Evolutionary conservation across 352 stramenopile genomes (phyloP).

Genomic region (Phytopythium boreale): DNA sequence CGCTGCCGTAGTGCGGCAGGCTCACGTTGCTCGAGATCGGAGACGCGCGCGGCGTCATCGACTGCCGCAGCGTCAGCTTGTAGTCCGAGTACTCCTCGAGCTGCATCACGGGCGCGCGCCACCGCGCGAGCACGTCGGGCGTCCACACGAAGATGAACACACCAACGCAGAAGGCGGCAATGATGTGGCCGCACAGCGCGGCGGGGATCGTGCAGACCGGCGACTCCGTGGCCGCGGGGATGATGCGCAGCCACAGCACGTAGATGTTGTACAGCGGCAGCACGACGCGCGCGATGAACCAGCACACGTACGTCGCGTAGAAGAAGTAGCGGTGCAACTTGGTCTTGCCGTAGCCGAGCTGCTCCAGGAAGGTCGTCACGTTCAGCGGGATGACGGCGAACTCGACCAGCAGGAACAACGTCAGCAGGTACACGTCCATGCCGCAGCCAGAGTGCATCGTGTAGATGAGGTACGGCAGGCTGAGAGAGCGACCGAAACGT

Average conservation of each 20-base stretch:
- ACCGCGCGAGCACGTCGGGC: conserved; percentile 75
- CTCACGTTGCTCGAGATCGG: conserved; percentile 33
- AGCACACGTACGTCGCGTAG: conserved; percentile 73
- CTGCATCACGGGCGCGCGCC: conserved; percentile 52
- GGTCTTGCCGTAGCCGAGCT: conserved; percentile 68
- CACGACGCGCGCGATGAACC: conserved; percentile 71
- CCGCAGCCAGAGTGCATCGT: conserved; percentile 71
- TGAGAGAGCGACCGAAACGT: conserved; percentile 13
- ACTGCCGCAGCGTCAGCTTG: conserved; percentile 74
- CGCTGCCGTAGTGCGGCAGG: conserved; percentile 35
- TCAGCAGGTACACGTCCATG: conserved; percentile 77
- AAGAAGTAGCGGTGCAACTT: conserved; percentile 59
- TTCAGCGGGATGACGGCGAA: conserved; percentile 82
- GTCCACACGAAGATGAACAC: conserved; percentile 86
- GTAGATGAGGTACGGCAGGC: conserved; percentile 80
- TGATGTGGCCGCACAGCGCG: conserved; percentile 75
- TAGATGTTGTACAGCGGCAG: conserved; percentile 82
- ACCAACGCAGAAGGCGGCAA: conserved; percentile 74
- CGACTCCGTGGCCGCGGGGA: conserved; percentile 35
- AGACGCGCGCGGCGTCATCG: conserved; percentile 64
- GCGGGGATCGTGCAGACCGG: conserved; percentile 65
- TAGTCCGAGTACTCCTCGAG: conserved; percentile 81
- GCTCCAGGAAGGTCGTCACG: conserved; percentile 75
- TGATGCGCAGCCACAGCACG: conserved; percentile 67
- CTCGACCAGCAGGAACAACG: conserved; percentile 83